A percentile compares a stretch with the other conserved stretches of the same genome.
Evolutionary conservation across 2,329 filamentous ascomycete genomes (phyloP).

Genomic region (Cercospora berteroae): DNA sequence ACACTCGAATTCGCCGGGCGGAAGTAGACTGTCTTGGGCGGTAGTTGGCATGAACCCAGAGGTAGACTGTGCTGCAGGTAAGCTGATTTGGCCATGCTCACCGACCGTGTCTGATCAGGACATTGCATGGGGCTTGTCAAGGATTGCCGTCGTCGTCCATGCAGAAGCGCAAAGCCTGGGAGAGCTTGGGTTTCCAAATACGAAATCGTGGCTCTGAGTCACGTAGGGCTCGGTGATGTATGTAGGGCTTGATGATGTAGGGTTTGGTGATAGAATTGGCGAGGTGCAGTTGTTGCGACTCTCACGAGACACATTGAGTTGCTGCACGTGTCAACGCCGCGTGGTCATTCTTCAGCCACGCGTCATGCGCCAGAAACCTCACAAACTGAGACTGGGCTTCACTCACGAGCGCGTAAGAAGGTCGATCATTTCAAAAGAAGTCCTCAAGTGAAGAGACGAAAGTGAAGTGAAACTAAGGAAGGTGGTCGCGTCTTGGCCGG

Average conservation of each 20-base stretch:
- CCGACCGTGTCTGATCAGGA: background rate
- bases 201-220: background rate
- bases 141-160: background rate
- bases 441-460: background rate
- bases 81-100: background rate
- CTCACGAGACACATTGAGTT: background rate
- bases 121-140: background rate
- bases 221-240: background rate
- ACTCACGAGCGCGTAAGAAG: background rate
- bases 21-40: too few species aligned
- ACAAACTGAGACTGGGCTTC: background rate
- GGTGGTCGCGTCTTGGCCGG: background rate
- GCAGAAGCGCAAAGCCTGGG: background rate
- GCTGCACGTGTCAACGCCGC: conserved; percentile 1
- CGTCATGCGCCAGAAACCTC: background rate
- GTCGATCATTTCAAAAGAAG: background rate
- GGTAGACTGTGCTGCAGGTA: background rate
- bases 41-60: background rate
- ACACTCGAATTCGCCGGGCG: too few species aligned
- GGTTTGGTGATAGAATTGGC: background rate
- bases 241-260: background rate
- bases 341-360: background rate
- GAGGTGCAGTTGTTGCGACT: background rate
- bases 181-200: background rate
- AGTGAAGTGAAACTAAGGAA: background rate